A percentile compares a stretch with the other conserved stretches of the same genome.
phyloP scores from a whole-genome alignment of 352 stramenopile species.

The Thalassiosira pacifica region DNA sequence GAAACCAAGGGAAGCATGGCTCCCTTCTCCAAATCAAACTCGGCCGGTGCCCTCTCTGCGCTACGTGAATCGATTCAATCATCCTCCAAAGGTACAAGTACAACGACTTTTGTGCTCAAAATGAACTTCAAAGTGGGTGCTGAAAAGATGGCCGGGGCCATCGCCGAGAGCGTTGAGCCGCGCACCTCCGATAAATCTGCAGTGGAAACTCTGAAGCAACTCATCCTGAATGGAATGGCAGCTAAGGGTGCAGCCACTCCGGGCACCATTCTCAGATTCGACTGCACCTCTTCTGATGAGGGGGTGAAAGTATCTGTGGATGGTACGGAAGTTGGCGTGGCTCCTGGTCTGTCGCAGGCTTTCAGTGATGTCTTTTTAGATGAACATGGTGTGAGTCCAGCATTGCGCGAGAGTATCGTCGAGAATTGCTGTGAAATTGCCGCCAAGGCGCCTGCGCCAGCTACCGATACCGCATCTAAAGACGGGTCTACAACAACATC shows the following conservation, averaged over 20 bases:
- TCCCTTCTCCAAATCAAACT: conserved; percentile 55
- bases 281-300: conserved; percentile 63
- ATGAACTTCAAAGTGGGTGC: conserved; percentile 52
- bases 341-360: conserved; percentile 57
- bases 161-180: conserved; percentile 49
- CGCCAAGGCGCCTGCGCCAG: too few relatives aligned
- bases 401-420: conserved; percentile 65
- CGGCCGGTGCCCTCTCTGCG: conserved; percentile 51
- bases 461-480: neutral
- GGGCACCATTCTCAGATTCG: conserved; percentile 76
- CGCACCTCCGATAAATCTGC: conserved; percentile 44
- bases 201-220: conserved; percentile 71
- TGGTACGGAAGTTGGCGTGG: conserved; percentile 66
- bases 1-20: conserved; percentile 58
- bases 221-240: conserved; percentile 72
- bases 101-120: conserved; percentile 63
- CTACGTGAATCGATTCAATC: conserved; percentile 46
- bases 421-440: conserved; percentile 67
- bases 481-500: neutral
- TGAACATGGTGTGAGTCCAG: conserved; percentile 75
- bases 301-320: conserved; percentile 71
- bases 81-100: conserved; percentile 38
- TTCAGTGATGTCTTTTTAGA: conserved; percentile 84
- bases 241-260: conserved; percentile 58
- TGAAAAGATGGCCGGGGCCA: conserved; percentile 56